Evolutionary conservation across 352 stramenopile species (phyloP).

Genomic region (Phytophthora idaei): DNA sequence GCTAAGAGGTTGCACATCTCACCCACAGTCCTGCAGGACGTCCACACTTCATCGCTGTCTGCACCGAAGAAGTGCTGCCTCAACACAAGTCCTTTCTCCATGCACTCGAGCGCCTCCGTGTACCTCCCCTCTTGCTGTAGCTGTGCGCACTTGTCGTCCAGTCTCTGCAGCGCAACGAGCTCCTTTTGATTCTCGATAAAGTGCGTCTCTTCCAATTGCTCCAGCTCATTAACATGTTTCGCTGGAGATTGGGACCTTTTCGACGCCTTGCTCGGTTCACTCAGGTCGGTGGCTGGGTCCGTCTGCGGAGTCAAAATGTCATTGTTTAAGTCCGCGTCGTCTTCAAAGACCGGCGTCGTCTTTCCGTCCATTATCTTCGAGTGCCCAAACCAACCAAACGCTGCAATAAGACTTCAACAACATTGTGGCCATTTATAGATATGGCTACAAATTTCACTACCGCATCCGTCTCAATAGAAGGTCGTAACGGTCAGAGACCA

Average conservation of each 20-base stretch:
- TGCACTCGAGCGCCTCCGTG: constrained; percentile 92
- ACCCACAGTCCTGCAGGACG: constrained; percentile 91
- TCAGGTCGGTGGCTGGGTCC: constrained; percentile 12
- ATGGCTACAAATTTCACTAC: constrained; percentile 11
- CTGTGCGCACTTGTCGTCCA: constrained; percentile 90
- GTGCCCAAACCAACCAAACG: too few species aligned
- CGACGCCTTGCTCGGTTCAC: neutral
- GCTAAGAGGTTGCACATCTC: constrained; percentile 96
- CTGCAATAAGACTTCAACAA: too few species aligned
- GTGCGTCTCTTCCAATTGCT: constrained; percentile 46
- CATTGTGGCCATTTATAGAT: constrained; percentile 13
- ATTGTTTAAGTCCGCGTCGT: neutral
- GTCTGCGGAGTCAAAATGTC: constrained; percentile 13
- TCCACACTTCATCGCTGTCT: constrained; percentile 90
- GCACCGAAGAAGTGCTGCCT: constrained; percentile 94
- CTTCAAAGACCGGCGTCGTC: neutral
- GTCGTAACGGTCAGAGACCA: constrained; percentile 14
- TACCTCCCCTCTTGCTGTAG: constrained; percentile 94
- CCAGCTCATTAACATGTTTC: constrained; percentile 23
- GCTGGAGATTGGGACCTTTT: constrained; percentile 1
- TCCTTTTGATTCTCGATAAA: constrained; percentile 84
- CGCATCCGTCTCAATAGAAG: neutral
- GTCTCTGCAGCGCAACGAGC: constrained; percentile 85
- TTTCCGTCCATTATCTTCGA: constrained; percentile 15
- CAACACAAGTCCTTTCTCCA: constrained; percentile 93